Base-by-base conservation (phyloP, 306 rosid species). In the Quillaja saponaria region DNA sequence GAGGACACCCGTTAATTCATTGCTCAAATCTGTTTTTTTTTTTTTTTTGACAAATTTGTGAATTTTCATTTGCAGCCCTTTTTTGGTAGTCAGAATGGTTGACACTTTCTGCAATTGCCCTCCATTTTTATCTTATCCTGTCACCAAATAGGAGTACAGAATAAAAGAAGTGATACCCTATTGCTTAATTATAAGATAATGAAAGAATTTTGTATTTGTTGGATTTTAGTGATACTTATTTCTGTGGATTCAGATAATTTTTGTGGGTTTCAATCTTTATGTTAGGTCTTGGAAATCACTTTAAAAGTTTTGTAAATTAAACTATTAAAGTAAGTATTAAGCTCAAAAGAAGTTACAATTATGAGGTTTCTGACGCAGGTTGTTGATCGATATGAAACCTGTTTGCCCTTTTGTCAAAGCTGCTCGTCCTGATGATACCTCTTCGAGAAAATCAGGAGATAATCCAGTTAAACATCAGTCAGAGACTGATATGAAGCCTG, bases 351-450 rank as follows among this genome's bases (percentile, higher is more conserved):
- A 8, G 10, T 39, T 39, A 39, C 13, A 2, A 39, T 39, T 39
- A 39, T 39, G 44, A 12, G 44, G 46, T 31, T 67, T 54, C 34
- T 35, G 58, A 28, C 41, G 58, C 66, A 82, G 87, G 77, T 50
- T 64, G 38, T 69, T 57, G 69, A 65, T 65, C 69, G 78, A 61
- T 77, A 92, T 85, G 86, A 88, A 56, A 33, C 91, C 96, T 34
- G 95, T 89, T 71, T 89, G 95, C 62, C 99, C 99, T 17, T 89
- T 89, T 77, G 96, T 85, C 49, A 88, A 92, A 80, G 91, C 88
- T 47, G 58, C 87, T 52, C 88, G 87, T 35, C 98, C 95, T 6
- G 89, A 89, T 59, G 95, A 86, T 45, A 75, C 33, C 10, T 51
- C 78, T 68, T 67, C 81, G 1, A 86, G 70, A 75, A 82, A 68